Base-by-base conservation (phyloP, 139 green algal genomes). In the Chlorella sp. region DNA sequence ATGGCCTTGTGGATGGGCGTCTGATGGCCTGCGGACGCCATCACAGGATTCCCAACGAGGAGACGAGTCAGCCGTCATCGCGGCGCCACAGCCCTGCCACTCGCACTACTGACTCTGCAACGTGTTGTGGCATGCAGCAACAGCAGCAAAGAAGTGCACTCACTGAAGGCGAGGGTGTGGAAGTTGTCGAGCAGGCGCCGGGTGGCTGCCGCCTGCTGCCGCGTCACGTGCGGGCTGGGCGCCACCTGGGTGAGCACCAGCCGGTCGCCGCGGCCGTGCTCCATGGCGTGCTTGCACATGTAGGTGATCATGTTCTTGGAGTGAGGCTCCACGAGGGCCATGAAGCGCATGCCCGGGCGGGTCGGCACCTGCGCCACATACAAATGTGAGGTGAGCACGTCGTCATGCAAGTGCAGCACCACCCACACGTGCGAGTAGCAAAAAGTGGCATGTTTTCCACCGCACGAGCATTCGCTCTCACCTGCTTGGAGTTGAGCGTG, bases 161-260 rank as follows among this genome's bases (percentile, higher is more conserved):
- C 67, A 82, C 77, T 70, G 5, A 34, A 50, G 3, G 74, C 74
- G 24, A 77, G 63, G 22, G 63, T 63, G 1, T 69, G 35, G 33
- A 80, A 80, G 64, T 67, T 78, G 36, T 84, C 78, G 32, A 80
- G 22, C 27, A 84, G 65, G 17, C 78, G 55, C 26, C 78, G 31
- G 31, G 70, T 49, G 24, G 69, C 72, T 27, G 67, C 64, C 33
- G 72, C 65, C 78, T 84, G 78, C 49, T 84, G 73, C 30, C 74
- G 49, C n/a, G 78, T 84, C 49, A 84, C 49, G 31, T 71, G 27
- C n/a, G 55, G 33, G 67, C 32, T 55, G 59, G 67, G 31, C 49
- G 42, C 30, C 26, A 75, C 68, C 62, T 77, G 74, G n/a, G 35
- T 72, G 33, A 85, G 62, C 50, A 80, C 30, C 74, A 85, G 79